phyloP scores from a whole-genome alignment of 2,329 filamentous ascomycete species.

The Alternaria dauci region DNA sequence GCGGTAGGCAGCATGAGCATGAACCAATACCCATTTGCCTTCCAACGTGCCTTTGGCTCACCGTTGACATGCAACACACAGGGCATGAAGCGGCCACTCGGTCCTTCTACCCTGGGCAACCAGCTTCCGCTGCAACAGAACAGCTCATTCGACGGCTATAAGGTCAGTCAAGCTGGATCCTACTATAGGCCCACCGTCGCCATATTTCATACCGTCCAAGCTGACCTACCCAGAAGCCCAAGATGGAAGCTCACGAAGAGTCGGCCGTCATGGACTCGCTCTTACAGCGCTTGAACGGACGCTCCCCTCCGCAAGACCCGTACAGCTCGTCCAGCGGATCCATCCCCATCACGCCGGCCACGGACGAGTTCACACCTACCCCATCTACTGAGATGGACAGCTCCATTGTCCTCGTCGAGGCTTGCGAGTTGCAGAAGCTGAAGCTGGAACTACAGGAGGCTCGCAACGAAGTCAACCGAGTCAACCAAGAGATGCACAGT shows the following conservation, averaged over 20 bases:
- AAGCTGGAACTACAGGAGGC: constrained; percentile 76
- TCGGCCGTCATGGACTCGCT: constrained; percentile 66
- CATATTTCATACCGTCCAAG: constrained; percentile 2
- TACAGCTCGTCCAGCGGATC: constrained; percentile 68
- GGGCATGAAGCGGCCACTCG: constrained; percentile 52
- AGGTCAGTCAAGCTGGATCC: constrained; percentile 36
- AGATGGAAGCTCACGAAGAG: constrained; percentile 52
- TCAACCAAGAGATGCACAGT: constrained; percentile 75
- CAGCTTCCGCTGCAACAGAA: constrained; percentile 31
- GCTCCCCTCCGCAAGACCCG: constrained; percentile 56
- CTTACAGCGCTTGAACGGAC: constrained; percentile 74
- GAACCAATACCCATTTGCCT: constrained; percentile 29
- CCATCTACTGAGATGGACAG: constrained; percentile 37
- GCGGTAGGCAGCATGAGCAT: constrained; percentile 44
- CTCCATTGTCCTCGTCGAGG: constrained; percentile 48
- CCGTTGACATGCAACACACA: constrained; percentile 48
- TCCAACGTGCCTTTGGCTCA: constrained; percentile 30
- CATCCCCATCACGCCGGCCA: constrained; percentile 69
- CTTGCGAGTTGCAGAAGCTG: constrained; percentile 71
- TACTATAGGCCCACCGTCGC: neutral
- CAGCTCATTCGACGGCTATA: constrained; percentile 36
- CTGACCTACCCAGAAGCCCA: constrained; percentile 58
- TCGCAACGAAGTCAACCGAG: constrained; percentile 72
- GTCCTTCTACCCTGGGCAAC: constrained; percentile 48
- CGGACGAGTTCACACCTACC: constrained; percentile 59